Base-by-base conservation (phyloP, 2,329 filamentous ascomycete genomes). In the Penicillium corylophilum region DNA sequence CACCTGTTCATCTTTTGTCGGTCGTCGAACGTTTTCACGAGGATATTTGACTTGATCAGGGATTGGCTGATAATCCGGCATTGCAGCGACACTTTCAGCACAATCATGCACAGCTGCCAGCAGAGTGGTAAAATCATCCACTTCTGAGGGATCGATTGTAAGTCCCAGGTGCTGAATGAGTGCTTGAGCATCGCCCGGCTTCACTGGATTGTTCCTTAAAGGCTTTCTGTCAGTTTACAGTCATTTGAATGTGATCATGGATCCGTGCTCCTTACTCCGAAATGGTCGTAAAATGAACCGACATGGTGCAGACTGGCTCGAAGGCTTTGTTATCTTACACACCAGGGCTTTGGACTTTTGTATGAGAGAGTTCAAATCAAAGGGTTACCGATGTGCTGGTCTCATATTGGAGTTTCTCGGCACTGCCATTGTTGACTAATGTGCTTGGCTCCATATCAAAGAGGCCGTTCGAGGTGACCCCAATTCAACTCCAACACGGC, bases 101-200 rank as follows among this genome's bases (percentile, higher is more conserved):
- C 77, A 78, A 47, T 81, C 78, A 50, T 81, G 78, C 0, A 80
- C 74, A 1, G 78, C 79, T 16, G 78, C 77, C 0, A 81, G 69
- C 1, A 81, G 71, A 9, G 73, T 72, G 18, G 75, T 67, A 50
- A 79, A 81, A 52, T 81, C 77, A 18, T 64, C 64, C 0, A 68
- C 68, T 35, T 78, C 74, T 12, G 68, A 61, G 0, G 67, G 57
- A 5, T 70, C 62, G 13, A 78, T 63, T 0, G 57, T 61, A 5
- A 78, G 53, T 6, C 73, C 73, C 3, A 78, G 62, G 6, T 67
- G 63, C 31, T 62, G 47, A 1, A 77, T 59, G 1, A 74, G 59
- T 0, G 63, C 58, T 28, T 74, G 65, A 1, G 70, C 75, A 52
- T 76, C 73, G 1, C 71, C 74, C 18, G 64, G 55, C 12, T 69